Evolutionary conservation across 805 yeast genomes (phyloP), one percentile per base, ranked within the genome.

Genomic region (Candida morakotiae): DNA sequence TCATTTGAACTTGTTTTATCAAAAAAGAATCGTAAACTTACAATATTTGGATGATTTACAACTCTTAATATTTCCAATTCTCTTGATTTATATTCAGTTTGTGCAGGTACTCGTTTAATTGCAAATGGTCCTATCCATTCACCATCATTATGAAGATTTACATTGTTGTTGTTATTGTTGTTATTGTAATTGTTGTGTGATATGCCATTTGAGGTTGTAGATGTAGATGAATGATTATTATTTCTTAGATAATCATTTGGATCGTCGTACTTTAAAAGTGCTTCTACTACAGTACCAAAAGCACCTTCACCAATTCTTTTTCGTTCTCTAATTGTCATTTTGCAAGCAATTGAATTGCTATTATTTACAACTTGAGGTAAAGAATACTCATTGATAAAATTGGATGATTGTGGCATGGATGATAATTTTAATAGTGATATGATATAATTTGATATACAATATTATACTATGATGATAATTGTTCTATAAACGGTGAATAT

Each of bases 241-340:
- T 14, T 10, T 18, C 21, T 11, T n/a, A n/a, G n/a, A n/a, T n/a
- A n/a, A 23, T 33, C 30, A n/a, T 25, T 14, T 20, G 28, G 21
- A 26, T 52, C 55, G 54, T 65, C 38, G 61, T 55, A 49, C 39
- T 56, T 56, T 33, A 68, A 62, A 45, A 77, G 75, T 1, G 93
- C 91, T 53, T 83, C 88, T 10, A 82, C 81, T 8, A 85, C 94
- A 2, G 87, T 83, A 26, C 94, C 94, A 53, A 85, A 85, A 4
- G 93, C 93, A 28, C 94, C 94, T 58, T 84, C 87, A 9, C 94
- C 94, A 35, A 85, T 82, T 51, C 79, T 77, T 41, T 80, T 79
- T 53, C 80, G 77, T 51, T 85, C 91, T 46, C 72, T 76, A 16
- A 85, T 74, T 24, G 77, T 62, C 91, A 84, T 84, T 37, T 79